phyloP scores from a whole-genome alignment of 192 early-diverging fungal species.

The Jimgerdemannia lactiflua region DNA sequence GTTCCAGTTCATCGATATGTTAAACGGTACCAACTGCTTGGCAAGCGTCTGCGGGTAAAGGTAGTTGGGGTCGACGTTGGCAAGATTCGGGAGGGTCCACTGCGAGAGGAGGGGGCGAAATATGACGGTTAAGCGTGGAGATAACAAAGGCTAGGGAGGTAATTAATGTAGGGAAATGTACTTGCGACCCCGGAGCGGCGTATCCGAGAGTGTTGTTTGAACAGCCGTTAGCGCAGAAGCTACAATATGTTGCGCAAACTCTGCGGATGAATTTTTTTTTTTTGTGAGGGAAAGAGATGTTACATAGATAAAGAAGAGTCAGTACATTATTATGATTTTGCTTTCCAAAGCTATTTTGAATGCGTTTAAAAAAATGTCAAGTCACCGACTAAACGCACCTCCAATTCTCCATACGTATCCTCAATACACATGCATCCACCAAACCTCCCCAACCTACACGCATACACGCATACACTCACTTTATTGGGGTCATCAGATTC shows the following conservation, averaged over 20 bases:
- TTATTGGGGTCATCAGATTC: not conserved
- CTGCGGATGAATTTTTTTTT: constrained; percentile 3
- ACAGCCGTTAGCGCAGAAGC: constrained; percentile 20
- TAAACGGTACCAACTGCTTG: constrained; percentile 25
- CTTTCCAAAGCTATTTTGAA: constrained; percentile 8
- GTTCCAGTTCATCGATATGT: constrained; percentile 17
- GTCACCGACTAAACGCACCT: too few relatives aligned
- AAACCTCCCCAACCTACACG: not conserved
- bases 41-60: constrained; percentile 32
- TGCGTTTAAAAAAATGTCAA: not conserved
- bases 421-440: not conserved
- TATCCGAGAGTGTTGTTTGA: constrained; percentile 20
- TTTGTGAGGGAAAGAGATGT: not conserved
- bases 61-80: constrained; percentile 22
- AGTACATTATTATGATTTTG: constrained; percentile 4
- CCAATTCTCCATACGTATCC: too few relatives aligned
- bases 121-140: not conserved
- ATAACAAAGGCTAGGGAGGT: not conserved
- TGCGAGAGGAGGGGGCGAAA: not conserved
- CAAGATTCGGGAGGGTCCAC: constrained; percentile 25
- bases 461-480: not conserved
- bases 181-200: constrained; percentile 23
- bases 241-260: constrained; percentile 14
- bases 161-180: not conserved
- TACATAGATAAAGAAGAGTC: not conserved